Conservation (phyloP, 139 green algal species). For the Closterium sp. region DNA sequence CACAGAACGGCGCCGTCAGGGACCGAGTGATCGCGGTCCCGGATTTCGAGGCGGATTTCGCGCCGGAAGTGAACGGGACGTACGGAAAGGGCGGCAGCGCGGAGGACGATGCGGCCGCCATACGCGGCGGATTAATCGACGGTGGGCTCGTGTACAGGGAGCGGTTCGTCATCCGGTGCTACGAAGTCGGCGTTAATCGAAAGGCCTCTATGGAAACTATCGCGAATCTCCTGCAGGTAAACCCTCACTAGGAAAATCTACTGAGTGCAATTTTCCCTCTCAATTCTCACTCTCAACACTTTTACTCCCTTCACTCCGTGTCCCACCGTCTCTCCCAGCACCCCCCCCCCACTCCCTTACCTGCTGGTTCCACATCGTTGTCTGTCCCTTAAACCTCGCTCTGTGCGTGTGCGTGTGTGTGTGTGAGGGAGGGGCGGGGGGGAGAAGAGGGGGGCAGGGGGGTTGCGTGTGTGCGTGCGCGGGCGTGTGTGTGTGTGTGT, state of each 20-base stretch:
- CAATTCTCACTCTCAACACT: not conserved
- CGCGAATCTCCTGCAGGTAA: slow-evolving; percentile 43
- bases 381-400: no score
- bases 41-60: not conserved
- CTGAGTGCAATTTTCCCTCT: slow-evolving; percentile 5
- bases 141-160: slow-evolving; percentile 40
- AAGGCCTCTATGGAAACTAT: slow-evolving; percentile 47
- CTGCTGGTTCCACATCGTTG: not conserved
- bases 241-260: not conserved
- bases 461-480: no score
- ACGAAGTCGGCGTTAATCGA: slow-evolving; percentile 45
- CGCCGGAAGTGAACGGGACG: not conserved
- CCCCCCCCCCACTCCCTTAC: not conserved
- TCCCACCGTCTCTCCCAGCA: slow-evolving; percentile 3
- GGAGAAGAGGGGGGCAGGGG: no score
- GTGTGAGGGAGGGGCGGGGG: no score
- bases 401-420: no score
- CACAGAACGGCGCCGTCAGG: not conserved
- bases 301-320: not conserved
- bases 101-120: not conserved
- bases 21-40: not conserved
- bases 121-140: slow-evolving; percentile 22
- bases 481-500: not conserved
- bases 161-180: slow-evolving; percentile 45
- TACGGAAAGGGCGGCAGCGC: not conserved